phyloP scores from a whole-genome alignment of 495 filamentous ascomycete genomes.

The Penicillium maclennaniae region DNA sequence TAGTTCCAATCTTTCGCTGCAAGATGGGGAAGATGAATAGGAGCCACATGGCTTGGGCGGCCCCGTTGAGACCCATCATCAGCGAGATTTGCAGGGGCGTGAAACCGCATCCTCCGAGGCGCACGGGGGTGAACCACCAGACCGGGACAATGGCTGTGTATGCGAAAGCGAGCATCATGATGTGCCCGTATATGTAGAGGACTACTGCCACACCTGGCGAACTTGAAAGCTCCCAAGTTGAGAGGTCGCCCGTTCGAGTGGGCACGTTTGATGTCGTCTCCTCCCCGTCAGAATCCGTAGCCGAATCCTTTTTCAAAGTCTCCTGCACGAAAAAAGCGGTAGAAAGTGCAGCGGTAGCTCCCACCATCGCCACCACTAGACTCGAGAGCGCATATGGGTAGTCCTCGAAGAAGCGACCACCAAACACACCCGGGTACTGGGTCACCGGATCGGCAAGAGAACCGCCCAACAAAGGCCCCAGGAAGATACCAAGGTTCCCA shows the following conservation, averaged over 20 bases:
- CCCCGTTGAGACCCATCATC: constrained; percentile 54
- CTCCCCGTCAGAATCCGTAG: neutral
- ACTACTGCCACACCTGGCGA: constrained; percentile 58
- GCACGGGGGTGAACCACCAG: constrained; percentile 12
- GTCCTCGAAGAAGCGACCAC: constrained; percentile 50
- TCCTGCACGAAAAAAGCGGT: constrained; percentile 54
- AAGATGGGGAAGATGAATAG: constrained; percentile 60
- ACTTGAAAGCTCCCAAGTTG: constrained; percentile 54
- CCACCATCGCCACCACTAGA: constrained; percentile 48
- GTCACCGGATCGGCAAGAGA: constrained; percentile 56
- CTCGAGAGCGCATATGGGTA: constrained; percentile 65
- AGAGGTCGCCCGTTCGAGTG: constrained; percentile 20
- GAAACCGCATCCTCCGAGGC: constrained; percentile 61
- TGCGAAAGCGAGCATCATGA: constrained; percentile 58
- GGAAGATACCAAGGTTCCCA: constrained; percentile 64
- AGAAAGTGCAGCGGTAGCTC: constrained; percentile 44
- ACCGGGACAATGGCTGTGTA: constrained; percentile 20
- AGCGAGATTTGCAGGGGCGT: constrained; percentile 53
- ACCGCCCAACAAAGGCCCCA: constrained; percentile 63
- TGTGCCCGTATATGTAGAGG: constrained; percentile 56
- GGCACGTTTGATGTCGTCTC: constrained; percentile 2
- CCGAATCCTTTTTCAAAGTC: constrained; percentile 36
- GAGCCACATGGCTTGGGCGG: constrained; percentile 61
- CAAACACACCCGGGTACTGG: constrained; percentile 55
- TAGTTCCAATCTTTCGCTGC: constrained; percentile 55